A percentile compares a stretch with the other conserved stretches of the same genome.
These are phyloP conservation scores for Auricularia heimuer DNA, from an alignment of 768 basidiomycete species.

Conservation along the genomic window DNA sequence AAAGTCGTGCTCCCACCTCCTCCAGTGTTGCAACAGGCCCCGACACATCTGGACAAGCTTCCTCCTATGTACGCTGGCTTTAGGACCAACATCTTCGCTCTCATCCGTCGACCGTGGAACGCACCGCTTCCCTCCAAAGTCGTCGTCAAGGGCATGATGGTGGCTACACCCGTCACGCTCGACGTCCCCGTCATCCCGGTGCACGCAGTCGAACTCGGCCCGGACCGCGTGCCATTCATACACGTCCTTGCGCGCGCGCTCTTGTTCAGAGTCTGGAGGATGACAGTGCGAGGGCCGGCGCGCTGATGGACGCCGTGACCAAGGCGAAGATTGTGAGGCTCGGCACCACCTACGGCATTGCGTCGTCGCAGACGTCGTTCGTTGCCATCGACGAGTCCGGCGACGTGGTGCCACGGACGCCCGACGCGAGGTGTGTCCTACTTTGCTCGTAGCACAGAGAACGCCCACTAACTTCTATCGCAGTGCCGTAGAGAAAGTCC, in stretches of 20 bases:
- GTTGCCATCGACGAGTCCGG: conserved; percentile 34
- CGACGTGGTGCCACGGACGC: not conserved
- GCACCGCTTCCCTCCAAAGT: not conserved
- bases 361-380: conserved; percentile 46
- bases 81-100: conserved; percentile 12
- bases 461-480: too few relatives aligned
- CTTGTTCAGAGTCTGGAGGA: conserved; percentile 44
- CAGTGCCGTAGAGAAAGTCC: too few relatives aligned
- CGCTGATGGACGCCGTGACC: not conserved
- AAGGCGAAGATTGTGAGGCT: conserved; percentile 38
- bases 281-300: not conserved
- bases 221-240: conserved; percentile 15
- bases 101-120: not conserved
- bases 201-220: not conserved
- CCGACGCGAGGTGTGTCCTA: not conserved
- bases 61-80: conserved; percentile 6
- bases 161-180: conserved; percentile 8
- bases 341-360: conserved; percentile 42
- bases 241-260: conserved; percentile 44
- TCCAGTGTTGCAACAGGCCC: conserved; percentile 10
- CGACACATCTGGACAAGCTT: not conserved
- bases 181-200: conserved; percentile 7
- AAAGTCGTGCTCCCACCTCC: conserved; percentile 8
- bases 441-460: too few relatives aligned
- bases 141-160: conserved; percentile 3